Base-by-base conservation (phyloP, 345 rosid species). In the Gossypium ekmanianum region DNA sequence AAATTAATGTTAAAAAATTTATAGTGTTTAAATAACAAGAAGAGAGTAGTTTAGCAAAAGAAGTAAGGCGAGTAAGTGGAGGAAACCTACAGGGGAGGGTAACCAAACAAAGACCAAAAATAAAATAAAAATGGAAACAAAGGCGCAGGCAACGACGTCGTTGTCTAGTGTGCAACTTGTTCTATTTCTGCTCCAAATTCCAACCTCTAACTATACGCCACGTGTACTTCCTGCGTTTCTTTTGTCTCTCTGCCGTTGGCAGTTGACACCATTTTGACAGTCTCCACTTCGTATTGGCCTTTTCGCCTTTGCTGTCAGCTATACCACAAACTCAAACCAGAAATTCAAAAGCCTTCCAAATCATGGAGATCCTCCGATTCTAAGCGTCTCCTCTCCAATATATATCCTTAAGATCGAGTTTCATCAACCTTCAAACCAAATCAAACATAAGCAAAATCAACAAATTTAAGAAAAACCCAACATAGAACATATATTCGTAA, bases 141-240 rank as follows among this genome's bases (percentile, higher is more conserved):
- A 79, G 63, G 78, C 55, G 26, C 41, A 34, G 9, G 69, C 67
- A 0, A 47, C 26, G 75, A 44, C 68, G 50, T 61, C 64, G 17
- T 26, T 61, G 41, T 61, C n/a, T 1, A 12, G 57, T 17, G 4
- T 34, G 51, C 83, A 77, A 81, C 76, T 71, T 75, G 76, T 29
- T 71, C 1, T 14, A 61, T 41, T 18, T 24, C 54, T 71, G 69
- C 79, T 67, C 3, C 26, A 56, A 55, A 69, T 55, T 68, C 50
- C 9, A 62, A 63, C 85, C 73, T 50, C 75, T 81, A 61, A 39
- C 27, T 72, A 22, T 9, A 3, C 3, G 76, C 78, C 84, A 85
- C 88, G 84, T 81, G 73, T 66, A 11, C 11, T 3, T 27, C 24
- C 4, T 27, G 34, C 11, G 27, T 27, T 47, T 57, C 62, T 34